These are phyloP conservation scores for Elsinoe fawcettii DNA, from an alignment of 2,329 filamentous ascomycete species.

Conservation along the genomic window DNA sequence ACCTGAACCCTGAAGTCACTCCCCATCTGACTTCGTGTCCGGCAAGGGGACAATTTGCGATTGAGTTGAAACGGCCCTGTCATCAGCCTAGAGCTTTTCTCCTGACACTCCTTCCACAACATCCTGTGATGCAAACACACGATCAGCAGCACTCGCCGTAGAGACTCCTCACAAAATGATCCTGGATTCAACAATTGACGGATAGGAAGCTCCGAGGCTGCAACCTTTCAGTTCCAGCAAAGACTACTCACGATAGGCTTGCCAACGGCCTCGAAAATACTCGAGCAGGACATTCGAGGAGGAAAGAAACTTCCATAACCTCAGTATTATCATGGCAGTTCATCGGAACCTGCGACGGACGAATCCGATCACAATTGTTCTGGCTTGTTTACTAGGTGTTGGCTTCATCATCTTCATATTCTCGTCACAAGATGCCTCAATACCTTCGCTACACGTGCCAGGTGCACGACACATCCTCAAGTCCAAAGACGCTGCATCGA, in stretches of 20 bases:
- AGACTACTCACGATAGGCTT: background rate
- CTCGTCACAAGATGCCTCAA: constrained; percentile 40
- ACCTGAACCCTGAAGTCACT: background rate
- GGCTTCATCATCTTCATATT: constrained; percentile 45
- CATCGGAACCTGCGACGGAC: constrained; percentile 67
- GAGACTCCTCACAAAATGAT: background rate
- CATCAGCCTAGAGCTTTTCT: background rate
- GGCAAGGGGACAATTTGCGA: constrained; percentile 9
- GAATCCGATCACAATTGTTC: constrained; percentile 65
- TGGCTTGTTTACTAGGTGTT: constrained; percentile 65
- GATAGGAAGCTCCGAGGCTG: constrained; percentile 6
- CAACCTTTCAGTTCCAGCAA: background rate
- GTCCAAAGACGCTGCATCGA: constrained; percentile 52
- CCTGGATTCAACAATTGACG: background rate
- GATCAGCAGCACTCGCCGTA: background rate
- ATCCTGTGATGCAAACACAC: background rate
- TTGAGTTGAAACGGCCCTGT: constrained; percentile 1
- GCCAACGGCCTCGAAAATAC: background rate
- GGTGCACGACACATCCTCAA: constrained; percentile 44
- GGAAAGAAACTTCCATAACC: background rate
- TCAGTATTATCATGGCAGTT: constrained; percentile 42
- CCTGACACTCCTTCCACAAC: background rate
- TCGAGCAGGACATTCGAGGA: background rate
- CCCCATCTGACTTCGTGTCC: constrained; percentile 1
- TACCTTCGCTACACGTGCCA: constrained; percentile 25